These are phyloP conservation scores for Microbotryum scabiosae DNA, from an alignment of 1,284 basidiomycete species.

Conservation along the genomic window DNA sequence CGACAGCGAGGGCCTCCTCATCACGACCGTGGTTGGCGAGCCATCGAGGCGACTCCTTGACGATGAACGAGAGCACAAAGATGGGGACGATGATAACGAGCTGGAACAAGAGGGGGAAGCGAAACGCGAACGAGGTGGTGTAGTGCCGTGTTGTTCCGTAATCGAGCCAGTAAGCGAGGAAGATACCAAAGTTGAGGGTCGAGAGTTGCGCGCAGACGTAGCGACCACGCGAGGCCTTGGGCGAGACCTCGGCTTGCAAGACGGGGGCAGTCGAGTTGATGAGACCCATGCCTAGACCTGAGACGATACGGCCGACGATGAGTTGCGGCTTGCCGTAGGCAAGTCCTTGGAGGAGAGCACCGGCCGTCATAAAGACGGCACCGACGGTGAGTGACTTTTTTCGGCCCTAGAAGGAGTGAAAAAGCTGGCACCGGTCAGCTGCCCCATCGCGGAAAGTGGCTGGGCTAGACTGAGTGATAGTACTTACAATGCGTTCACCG, in stretches of 20 bases:
- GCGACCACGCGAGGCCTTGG: constrained; percentile 36
- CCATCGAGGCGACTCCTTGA: constrained; percentile 39
- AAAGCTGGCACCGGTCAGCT: background rate
- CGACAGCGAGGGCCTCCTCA: constrained; percentile 31
- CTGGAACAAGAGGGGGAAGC: constrained; percentile 29
- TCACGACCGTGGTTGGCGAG: constrained; percentile 32
- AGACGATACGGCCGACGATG: constrained; percentile 32
- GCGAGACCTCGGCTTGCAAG: constrained; percentile 37
- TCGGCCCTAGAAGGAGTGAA: constrained; percentile 18
- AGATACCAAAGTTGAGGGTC: constrained; percentile 38
- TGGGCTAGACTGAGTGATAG: too few species aligned
- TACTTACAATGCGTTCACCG: constrained; percentile 33
- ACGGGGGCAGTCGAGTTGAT: constrained; percentile 39
- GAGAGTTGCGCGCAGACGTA: constrained; percentile 38
- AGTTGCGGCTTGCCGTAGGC: constrained; percentile 32
- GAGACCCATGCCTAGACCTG: constrained; percentile 30
- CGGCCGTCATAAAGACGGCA: constrained; percentile 35
- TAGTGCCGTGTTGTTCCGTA: constrained; percentile 34
- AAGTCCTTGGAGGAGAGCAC: constrained; percentile 35
- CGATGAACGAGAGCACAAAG: constrained; percentile 26
- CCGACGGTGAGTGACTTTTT: constrained; percentile 35
- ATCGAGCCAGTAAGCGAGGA: constrained; percentile 35
- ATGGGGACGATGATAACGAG: constrained; percentile 33
- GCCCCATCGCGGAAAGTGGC: background rate
- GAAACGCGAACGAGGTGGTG: constrained; percentile 9